phyloP scores from a whole-genome alignment of 73 alveolate genomes.

The Paramecium biaurelia region DNA sequence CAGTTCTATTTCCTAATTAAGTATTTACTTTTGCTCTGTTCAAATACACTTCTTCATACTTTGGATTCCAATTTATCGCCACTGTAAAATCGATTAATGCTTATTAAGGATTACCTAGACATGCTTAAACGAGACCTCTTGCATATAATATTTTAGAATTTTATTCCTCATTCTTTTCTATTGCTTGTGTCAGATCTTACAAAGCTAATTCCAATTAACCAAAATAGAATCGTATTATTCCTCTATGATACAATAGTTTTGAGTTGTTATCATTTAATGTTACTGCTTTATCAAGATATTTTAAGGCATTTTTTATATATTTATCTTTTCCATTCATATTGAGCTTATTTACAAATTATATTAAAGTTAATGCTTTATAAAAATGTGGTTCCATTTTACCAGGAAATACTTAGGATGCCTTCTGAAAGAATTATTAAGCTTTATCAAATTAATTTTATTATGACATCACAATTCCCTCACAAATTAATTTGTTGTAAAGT shows the following conservation, averaged over 20 bases:
- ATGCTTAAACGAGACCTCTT: slow-evolving; percentile 43
- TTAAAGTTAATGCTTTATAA: slow-evolving; percentile 42
- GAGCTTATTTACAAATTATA: slow-evolving; percentile 3
- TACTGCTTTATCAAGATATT: slow-evolving; percentile 59
- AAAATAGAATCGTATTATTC: slow-evolving; percentile 26
- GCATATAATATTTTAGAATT: slow-evolving; percentile 29
- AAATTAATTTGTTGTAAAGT: slow-evolving; percentile 62
- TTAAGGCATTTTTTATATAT: slow-evolving; percentile 51
- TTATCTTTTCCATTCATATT: not conserved
- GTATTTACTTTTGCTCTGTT: slow-evolving; percentile 41
- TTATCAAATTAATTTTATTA: not conserved
- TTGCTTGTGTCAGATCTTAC: not conserved
- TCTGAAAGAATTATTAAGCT: not conserved
- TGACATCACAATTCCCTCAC: slow-evolving; percentile 59
- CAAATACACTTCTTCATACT: not conserved
- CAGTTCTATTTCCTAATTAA: slow-evolving; percentile 26
- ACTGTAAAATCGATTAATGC: slow-evolving; percentile 57
- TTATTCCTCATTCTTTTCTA: slow-evolving; percentile 58
- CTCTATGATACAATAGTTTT: slow-evolving; percentile 43
- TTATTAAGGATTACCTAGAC: not conserved
- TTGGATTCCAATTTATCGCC: slow-evolving; percentile 29
- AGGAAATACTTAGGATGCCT: slow-evolving; percentile 49
- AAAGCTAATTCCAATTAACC: slow-evolving; percentile 5
- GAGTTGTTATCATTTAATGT: slow-evolving; percentile 49
- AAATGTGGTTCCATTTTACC: slow-evolving; percentile 52